Percentiles rank a stretch among this genome's conserved stretches.
Evolutionary conservation across 2,329 filamentous ascomycete species (phyloP).

Genomic region (Paecilomyces sp.): DNA sequence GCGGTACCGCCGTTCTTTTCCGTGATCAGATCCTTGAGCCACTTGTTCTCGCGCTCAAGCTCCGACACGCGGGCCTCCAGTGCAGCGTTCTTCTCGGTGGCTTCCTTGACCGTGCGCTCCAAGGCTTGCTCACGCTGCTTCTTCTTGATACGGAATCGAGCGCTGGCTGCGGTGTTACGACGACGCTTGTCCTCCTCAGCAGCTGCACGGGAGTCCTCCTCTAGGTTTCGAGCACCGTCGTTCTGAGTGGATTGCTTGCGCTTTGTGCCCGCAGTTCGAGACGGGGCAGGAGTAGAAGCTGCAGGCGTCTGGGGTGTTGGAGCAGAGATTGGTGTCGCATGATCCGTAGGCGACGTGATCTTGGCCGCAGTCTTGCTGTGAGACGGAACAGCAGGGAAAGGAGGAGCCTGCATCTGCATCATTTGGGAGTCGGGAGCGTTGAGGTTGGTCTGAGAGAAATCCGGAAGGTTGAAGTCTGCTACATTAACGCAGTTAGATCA

Average conservation of each 20-base stretch:
- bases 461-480: conserved; percentile 27
- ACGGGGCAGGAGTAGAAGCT: conserved; percentile 7
- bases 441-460: conserved; percentile 22
- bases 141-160: conserved; percentile 90
- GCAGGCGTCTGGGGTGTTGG: conserved; percentile 7
- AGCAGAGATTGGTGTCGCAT: conserved; percentile 8
- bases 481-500: conserved; percentile 3
- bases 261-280: conserved; percentile 19
- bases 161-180: conserved; percentile 80
- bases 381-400: conserved; percentile 9
- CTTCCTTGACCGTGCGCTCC: conserved; percentile 74
- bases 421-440: conserved; percentile 16
- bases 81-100: conserved; percentile 67
- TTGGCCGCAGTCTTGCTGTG: neutral
- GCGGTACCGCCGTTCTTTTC: conserved; percentile 60
- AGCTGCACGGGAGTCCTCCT: conserved; percentile 64
- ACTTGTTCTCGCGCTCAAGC: conserved; percentile 77
- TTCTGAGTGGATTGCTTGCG: conserved; percentile 30
- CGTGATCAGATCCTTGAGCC: conserved; percentile 71
- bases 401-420: conserved; percentile 17
- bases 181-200: conserved; percentile 87
- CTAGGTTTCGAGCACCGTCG: conserved; percentile 44
- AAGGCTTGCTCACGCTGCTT: conserved; percentile 87
- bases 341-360: conserved; percentile 6
- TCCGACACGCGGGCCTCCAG: conserved; percentile 68